Evolutionary conservation across 257 asterid species (phyloP), one percentile per base, ranked within the genome.

Genomic region (Gentiana straminea): DNA sequence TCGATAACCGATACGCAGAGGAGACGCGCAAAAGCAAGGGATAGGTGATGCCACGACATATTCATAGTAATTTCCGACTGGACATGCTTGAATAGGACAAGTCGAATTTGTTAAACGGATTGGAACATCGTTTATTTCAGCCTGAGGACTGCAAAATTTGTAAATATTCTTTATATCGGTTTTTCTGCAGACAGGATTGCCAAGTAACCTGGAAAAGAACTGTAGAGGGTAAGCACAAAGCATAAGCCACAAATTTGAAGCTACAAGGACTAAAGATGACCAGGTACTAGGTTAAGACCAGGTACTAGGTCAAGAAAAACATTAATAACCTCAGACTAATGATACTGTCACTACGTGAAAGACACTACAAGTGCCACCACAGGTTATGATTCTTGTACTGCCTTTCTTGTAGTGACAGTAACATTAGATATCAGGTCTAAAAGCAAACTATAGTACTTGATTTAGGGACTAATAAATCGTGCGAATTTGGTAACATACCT

Each of bases 1-100:
- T 49, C 83, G 63, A 54, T 77, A 73, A 60, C 83, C 80, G 38
- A 77, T 73, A 70, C 75, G 63, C 57, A 77, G 57, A 32, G 83
- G 83, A 52, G 83, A 68, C 38, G 83, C 77, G 65, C 83, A 77
- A 55, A 70, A 77, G 80, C 83, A 77, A 11, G 68, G 67, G 57
- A 53, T 13, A 47, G 83, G 77, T 59, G 77, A 68, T 33, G 55
- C 72, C 9, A 73, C 71, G 39, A 65, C 80, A 68, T 68, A 73
- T 68, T 77, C 83, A 33, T 57, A 77, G 55, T 70, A 64, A 57
- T 70, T 68, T 57, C 69, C 77, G n/a, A 59, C 59, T 1, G 80
- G 83, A 58, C 83, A 77, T 58, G 69, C 70, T 47, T 61, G 66
- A 47, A 62, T 50, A 53, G 75, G 75, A 65, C 80, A 77, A 4